Percentiles rank a stretch among this genome's conserved stretches.
These are phyloP conservation scores for Kregervanrija fluxuum DNA, from an alignment of 805 yeast genomes.

Conservation along the genomic window DNA sequence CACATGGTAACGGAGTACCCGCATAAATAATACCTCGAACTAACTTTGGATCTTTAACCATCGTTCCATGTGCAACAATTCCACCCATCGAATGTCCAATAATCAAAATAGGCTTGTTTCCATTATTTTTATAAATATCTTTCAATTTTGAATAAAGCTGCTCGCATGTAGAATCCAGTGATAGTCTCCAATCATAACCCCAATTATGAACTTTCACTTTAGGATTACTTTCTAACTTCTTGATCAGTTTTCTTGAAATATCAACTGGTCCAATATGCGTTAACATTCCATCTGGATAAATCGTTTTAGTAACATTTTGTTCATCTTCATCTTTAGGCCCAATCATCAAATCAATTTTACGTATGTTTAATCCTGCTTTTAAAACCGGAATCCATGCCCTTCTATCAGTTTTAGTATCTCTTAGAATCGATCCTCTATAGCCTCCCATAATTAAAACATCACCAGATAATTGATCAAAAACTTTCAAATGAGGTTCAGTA, in stretches of 20 bases:
- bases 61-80: conserved; percentile 68
- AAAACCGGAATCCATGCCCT: conserved; percentile 79
- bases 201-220: conserved; percentile 59
- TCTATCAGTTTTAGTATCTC: conserved; percentile 56
- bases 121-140: conserved; percentile 35
- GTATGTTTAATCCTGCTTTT: conserved; percentile 73
- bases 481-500: conserved; percentile 26
- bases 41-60: conserved; percentile 59
- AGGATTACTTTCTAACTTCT: conserved; percentile 46
- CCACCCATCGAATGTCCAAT: conserved; percentile 97
- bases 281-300: conserved; percentile 71
- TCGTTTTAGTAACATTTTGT: conserved; percentile 11
- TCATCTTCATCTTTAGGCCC: conserved; percentile 77
- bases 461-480: conserved; percentile 62
- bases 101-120: conserved; percentile 55
- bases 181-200: conserved; percentile 93
- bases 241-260: conserved; percentile 54
- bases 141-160: conserved; percentile 44
- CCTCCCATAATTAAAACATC: conserved; percentile 83
- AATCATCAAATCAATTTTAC: conserved; percentile 59
- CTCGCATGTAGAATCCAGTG: conserved; percentile 47
- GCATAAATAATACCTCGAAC: conserved; percentile 73
- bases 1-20: conserved; percentile 79
- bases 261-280: conserved; percentile 87
- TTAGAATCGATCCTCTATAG: conserved; percentile 72